phyloP scores from a whole-genome alignment of 2,329 filamentous ascomycete genomes.

The Alternaria novae-zelandiae region DNA sequence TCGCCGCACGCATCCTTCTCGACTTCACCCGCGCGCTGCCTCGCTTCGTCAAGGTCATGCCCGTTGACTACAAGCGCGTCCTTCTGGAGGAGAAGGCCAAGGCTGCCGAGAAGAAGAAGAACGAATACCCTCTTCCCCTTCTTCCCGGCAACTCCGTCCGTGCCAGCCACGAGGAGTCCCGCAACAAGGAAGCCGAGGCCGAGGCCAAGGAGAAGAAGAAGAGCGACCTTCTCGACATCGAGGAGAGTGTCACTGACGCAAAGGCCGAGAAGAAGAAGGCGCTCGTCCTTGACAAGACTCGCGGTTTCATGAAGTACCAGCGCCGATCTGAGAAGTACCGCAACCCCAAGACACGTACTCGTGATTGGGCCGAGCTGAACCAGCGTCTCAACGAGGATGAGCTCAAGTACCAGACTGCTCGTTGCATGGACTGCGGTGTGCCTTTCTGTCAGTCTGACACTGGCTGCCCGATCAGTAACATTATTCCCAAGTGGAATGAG shows the following conservation, averaged over 20 bases:
- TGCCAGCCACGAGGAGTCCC: constrained; percentile 59
- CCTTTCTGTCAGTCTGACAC: constrained; percentile 97
- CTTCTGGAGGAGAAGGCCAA: constrained; percentile 85
- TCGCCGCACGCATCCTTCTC: constrained; percentile 89
- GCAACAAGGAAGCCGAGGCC: constrained; percentile 64
- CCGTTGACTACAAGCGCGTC: constrained; percentile 95
- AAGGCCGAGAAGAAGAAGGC: constrained; percentile 90
- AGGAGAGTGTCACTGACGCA: constrained; percentile 85
- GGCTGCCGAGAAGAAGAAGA: constrained; percentile 82
- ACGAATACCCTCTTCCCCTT: constrained; percentile 79
- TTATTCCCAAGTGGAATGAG: constrained; percentile 97
- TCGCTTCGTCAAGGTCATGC: constrained; percentile 91
- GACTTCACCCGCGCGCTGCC: constrained; percentile 92
- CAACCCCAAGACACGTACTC: constrained; percentile 78
- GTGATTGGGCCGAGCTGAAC: constrained; percentile 93
- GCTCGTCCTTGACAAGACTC: constrained; percentile 95
- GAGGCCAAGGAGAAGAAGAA: constrained; percentile 71
- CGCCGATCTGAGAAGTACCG: constrained; percentile 94
- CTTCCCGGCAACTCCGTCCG: constrained; percentile 70
- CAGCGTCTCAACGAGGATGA: constrained; percentile 89
- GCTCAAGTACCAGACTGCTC: constrained; percentile 93
- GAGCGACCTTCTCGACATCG: constrained; percentile 76
- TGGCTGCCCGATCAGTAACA: constrained; percentile 94
- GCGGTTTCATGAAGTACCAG: constrained; percentile 96
- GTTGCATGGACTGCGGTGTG: constrained; percentile 99